Conservation (phyloP, 1,284 basidiomycete species). For the Sporisorium exsertum region DNA sequence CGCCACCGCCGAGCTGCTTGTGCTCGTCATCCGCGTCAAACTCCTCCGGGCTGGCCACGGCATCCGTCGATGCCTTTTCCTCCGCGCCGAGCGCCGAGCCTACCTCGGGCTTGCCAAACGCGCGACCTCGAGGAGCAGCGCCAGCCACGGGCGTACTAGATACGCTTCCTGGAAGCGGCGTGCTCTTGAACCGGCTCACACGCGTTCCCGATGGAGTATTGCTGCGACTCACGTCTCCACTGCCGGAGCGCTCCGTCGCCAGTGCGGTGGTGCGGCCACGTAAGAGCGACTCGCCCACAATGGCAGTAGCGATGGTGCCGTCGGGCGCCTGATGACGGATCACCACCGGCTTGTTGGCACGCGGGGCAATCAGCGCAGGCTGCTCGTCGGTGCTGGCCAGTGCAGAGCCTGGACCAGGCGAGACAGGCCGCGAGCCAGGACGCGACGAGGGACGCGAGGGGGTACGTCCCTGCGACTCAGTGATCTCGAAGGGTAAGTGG, state of each 20-base stretch:
- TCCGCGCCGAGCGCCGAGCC: slow-evolving; percentile 33
- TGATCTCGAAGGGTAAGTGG: slow-evolving; percentile 26
- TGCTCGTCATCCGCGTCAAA: slow-evolving; percentile 23
- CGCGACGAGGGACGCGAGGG: slow-evolving; percentile 29
- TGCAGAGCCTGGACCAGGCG: slow-evolving; percentile 30
- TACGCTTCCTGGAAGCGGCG: slow-evolving; percentile 35
- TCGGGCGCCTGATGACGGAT: slow-evolving; percentile 52
- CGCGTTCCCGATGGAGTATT: slow-evolving; percentile 45
- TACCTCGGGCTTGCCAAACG: slow-evolving; percentile 28
- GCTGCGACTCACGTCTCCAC: slow-evolving; percentile 42
- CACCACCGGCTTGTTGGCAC: slow-evolving; percentile 54
- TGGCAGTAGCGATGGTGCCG: slow-evolving; percentile 48
- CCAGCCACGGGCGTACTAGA: slow-evolving; percentile 17
- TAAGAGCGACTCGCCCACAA: slow-evolving; percentile 54
- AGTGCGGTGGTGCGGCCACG: slow-evolving; percentile 43
- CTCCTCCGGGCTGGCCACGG: slow-evolving; percentile 38
- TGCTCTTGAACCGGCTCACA: slow-evolving; percentile 49
- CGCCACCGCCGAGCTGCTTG: slow-evolving; percentile 36
- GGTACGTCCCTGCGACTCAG: slow-evolving; percentile 14
- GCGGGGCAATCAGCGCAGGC: slow-evolving; percentile 22
- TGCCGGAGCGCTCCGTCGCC: slow-evolving; percentile 13
- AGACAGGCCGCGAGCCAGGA: slow-evolving; percentile 40
- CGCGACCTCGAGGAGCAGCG: slow-evolving; percentile 15
- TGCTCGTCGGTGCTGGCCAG: slow-evolving; percentile 15
- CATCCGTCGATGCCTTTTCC: neutral